Evolutionary conservation across 2,329 filamentous ascomycete genomes (phyloP).

Genomic region (Raffaelea albimanens): DNA sequence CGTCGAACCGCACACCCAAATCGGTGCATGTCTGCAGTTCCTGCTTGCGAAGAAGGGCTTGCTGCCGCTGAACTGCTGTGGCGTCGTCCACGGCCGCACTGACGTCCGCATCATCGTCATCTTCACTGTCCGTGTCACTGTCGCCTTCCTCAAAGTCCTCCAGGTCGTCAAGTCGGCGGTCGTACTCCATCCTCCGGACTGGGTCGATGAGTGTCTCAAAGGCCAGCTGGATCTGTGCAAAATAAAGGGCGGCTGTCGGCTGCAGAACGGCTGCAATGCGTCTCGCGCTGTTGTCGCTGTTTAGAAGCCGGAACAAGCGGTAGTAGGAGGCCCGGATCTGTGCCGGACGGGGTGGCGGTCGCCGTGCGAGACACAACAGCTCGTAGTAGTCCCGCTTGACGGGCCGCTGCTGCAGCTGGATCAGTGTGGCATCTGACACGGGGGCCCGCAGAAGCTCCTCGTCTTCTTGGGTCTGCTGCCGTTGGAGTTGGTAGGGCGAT

Average conservation of each 20-base stretch:
- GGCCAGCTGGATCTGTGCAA: slow-evolving; percentile 30
- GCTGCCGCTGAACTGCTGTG: neutral
- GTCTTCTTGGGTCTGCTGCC: neutral
- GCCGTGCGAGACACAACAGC: slow-evolving; percentile 30
- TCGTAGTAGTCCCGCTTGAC: slow-evolving; percentile 31
- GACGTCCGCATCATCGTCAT: slow-evolving; percentile 10
- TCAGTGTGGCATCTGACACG: neutral
- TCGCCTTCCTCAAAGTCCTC: slow-evolving; percentile 15
- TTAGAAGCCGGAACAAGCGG: slow-evolving; percentile 33
- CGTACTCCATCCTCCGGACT: slow-evolving; percentile 30
- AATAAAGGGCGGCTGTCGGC: slow-evolving; percentile 28
- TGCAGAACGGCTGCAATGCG: slow-evolving; percentile 27
- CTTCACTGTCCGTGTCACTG: slow-evolving; percentile 11
- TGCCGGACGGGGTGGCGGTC: slow-evolving; percentile 18
- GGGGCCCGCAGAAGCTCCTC: neutral
- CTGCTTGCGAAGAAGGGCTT: slow-evolving; percentile 12
- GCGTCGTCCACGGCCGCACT: slow-evolving; percentile 16
- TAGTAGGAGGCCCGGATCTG: slow-evolving; percentile 35
- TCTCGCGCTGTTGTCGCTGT: slow-evolving; percentile 24
- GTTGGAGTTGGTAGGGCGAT: too few species aligned
- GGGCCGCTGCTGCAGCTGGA: neutral
- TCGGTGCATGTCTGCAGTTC: slow-evolving; percentile 24
- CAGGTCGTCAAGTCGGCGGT: slow-evolving; percentile 16
- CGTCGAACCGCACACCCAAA: slow-evolving; percentile 27
- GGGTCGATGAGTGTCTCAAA: slow-evolving; percentile 40